Base-by-base conservation (phyloP, 306 rosid species). In the Astragalus glycyphyllos region DNA sequence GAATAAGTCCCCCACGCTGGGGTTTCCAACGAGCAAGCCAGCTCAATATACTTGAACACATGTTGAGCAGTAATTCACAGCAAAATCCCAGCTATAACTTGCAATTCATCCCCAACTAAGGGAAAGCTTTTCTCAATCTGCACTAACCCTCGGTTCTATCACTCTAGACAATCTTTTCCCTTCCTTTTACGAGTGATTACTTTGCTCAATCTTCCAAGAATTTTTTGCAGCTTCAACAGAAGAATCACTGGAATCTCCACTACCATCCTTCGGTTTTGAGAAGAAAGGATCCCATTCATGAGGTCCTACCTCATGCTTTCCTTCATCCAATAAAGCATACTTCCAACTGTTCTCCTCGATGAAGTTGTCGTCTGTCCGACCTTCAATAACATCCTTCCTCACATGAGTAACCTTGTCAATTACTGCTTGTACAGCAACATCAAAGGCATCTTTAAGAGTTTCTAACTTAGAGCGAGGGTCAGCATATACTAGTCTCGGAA, bases 221-320 rank as follows among this genome's bases (percentile, higher is more conserved):
- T 89, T 94, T 81, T 94, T 89, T 1, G 96, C 97, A 80, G 83
- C 97, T 79, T 83, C 82, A 0, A 88, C 86, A 54, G 96, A 83
- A 29, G 79, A 71, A 65, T 87, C 88, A 51, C 20, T 63, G 57
- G 98, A 88, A 61, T 94, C 91, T 14, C 73, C 87, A 56, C 68
- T 80, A 7, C 79, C 95, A 16, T 86, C 92, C 79, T 91, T 95
- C 3, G 97, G 97, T 82, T 95, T 91, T 0, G 99, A 91, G 83
- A 95, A 95, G 95, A 95, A 91, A 60, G 95, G 96, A 84, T 95
- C 99, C 99, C 99, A 95, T 82, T 84, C 99, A 73, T 95, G 99
- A 77, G 97, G 79, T 69, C 99, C 97, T 7, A 87, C 99, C 79
- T 86, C 89, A 6, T 86, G 97, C 77, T 84, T 87, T 55, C 99